These are phyloP conservation scores for Dactylellina cionopaga DNA, from an alignment of 2,329 filamentous ascomycete genomes.

Conservation along the genomic window DNA sequence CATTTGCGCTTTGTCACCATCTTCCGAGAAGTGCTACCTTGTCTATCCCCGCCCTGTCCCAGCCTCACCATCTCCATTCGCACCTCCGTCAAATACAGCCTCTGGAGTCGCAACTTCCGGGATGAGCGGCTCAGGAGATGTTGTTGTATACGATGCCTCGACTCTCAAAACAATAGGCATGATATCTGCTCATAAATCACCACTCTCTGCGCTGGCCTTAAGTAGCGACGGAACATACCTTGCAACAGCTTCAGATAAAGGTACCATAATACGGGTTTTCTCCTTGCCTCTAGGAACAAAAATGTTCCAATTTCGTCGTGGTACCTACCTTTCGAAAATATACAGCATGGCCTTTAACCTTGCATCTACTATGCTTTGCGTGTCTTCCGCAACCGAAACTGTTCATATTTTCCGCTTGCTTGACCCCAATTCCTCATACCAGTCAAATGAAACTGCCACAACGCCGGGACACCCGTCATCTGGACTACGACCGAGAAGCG, in stretches of 20 bases:
- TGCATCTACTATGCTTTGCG: constrained; percentile 88
- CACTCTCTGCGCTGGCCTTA: constrained; percentile 86
- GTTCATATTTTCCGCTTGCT: constrained; percentile 92
- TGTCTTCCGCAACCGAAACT: constrained; percentile 95
- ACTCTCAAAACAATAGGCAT: constrained; percentile 94
- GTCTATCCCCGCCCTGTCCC: constrained; percentile 88
- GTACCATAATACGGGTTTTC: constrained; percentile 96
- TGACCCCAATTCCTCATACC: constrained; percentile 59
- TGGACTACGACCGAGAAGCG: constrained; percentile 44
- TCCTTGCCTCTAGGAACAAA: constrained; percentile 90
- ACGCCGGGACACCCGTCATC: constrained; percentile 13
- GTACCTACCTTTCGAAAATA: constrained; percentile 89
- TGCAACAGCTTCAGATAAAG: constrained; percentile 95
- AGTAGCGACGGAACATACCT: constrained; percentile 92
- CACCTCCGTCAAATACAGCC: constrained; percentile 54
- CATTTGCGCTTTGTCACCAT: constrained; percentile 91
- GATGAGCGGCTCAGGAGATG: constrained; percentile 86
- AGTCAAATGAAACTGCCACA: background rate
- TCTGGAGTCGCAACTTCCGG: constrained; percentile 50
- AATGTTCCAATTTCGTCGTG: constrained; percentile 92
- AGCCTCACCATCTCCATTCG: constrained; percentile 63
- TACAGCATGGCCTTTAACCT: constrained; percentile 99
- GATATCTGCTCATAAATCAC: constrained; percentile 91
- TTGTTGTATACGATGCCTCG: constrained; percentile 89
- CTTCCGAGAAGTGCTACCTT: constrained; percentile 94